Evolutionary conservation across 768 basidiomycete species (phyloP), one percentile per base, ranked within the genome.

Genomic region (Trametes cingulata): DNA sequence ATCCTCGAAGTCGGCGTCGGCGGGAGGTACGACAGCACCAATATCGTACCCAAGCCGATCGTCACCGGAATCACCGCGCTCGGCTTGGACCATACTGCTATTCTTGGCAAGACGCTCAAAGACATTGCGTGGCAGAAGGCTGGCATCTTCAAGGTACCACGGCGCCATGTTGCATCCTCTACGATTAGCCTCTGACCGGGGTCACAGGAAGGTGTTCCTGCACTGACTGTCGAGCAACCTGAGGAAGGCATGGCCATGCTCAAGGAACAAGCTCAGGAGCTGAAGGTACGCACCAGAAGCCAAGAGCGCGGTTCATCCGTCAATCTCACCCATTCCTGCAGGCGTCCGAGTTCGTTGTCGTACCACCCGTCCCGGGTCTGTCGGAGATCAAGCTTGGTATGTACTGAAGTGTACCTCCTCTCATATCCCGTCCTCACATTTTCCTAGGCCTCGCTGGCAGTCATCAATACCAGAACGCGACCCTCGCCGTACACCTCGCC

Each of bases 1-100:
- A 83, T 99, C 54, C 80, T 99, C 22, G 97, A 99, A 79, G 97
- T 98, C 37, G 97, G 97, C 9, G 88, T 99, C 19, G 97, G 97
- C 20, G 97, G 97, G 10, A 81, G 82, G 20, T 92, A 92, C 69
- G 97, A 99, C 70, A 93, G 93, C 67, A 99, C 97, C 25, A 99
- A 99, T 66, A 85, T 96, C 61, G 93, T 98, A 12, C 95, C 94
- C 0, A 83, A 82, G 57, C 97, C 97, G 0, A 70, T 95, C n/a
- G 89, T 89, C 24, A 91, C 95, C 6, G 97, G 95, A 6, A 80
- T 98, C 22, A 91, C 95, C 9, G 82, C 93, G 3, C 80, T 99
- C 13, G 97, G 97, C 0, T 83, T 98, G 64, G 97, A 99, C 69
- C 97, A 99, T 75, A 85, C 91, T 42, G 76, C 80, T 56, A 85